Percentiles rank a stretch among this genome's conserved stretches.
phyloP scores from a whole-genome alignment of 768 basidiomycete species.

The Hebeloma cylindrosporum region DNA sequence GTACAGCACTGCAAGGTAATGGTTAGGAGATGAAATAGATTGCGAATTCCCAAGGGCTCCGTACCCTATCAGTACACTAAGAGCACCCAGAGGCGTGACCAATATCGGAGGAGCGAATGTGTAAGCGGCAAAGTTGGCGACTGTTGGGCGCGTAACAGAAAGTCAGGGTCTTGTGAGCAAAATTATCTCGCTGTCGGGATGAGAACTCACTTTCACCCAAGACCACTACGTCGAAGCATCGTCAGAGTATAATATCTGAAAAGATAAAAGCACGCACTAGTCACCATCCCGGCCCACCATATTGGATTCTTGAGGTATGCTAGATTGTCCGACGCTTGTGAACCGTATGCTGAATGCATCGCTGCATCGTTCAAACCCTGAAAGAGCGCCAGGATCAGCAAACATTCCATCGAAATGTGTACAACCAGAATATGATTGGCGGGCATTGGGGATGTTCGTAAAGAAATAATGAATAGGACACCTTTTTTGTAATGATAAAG shows the following conservation, averaged over 20 bases:
- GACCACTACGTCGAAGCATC: slow-evolving; percentile 58
- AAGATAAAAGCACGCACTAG: slow-evolving; percentile 57
- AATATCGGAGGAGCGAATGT: slow-evolving; percentile 97
- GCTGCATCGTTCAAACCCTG: slow-evolving; percentile 91
- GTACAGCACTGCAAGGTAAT: slow-evolving; percentile 65
- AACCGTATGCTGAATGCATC: slow-evolving; percentile 43
- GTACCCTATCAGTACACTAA: slow-evolving; percentile 95
- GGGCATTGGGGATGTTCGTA: not conserved
- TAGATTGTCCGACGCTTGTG: slow-evolving; percentile 77
- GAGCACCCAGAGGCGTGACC: slow-evolving; percentile 96
- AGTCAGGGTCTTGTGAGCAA: slow-evolving; percentile 9
- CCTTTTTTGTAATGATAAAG: slow-evolving; percentile 99
- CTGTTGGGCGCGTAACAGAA: slow-evolving; percentile 31
- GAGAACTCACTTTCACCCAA: slow-evolving; percentile 76
- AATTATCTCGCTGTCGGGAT: not conserved
- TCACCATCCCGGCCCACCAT: slow-evolving; percentile 97
- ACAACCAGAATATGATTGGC: not conserved
- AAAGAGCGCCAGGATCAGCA: not conserved
- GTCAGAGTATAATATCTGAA: not conserved
- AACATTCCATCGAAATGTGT: not conserved
- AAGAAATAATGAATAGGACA: slow-evolving; percentile 25
- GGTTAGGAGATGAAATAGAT: slow-evolving; percentile 1
- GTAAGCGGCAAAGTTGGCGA: slow-evolving; percentile 94
- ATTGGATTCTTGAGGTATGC: slow-evolving; percentile 88
- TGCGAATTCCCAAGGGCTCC: slow-evolving; percentile 28